A percentile compares a stretch with the other conserved stretches of the same genome.
Evolutionary conservation across 768 basidiomycete species (phyloP).

Genomic region (Trametes cingulata): DNA sequence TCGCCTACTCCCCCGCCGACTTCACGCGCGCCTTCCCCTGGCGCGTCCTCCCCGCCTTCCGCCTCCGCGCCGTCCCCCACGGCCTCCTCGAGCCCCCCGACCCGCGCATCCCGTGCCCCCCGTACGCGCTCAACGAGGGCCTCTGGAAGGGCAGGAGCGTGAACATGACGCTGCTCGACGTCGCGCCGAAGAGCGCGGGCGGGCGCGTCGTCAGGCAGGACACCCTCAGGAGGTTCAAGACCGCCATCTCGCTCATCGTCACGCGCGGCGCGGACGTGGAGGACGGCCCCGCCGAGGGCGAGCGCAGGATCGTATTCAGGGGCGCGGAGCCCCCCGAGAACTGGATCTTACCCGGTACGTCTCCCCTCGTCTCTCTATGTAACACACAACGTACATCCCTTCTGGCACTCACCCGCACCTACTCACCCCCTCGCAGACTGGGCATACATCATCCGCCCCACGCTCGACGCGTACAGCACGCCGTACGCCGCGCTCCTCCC

Average conservation of each 20-base stretch:
- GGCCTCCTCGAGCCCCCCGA: slow-evolving; percentile 32
- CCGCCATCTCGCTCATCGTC: slow-evolving; percentile 42
- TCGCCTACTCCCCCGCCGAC: not conserved
- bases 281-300: slow-evolving; percentile 8
- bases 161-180: slow-evolving; percentile 41
- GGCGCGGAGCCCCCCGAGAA: slow-evolving; percentile 1
- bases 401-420: too few relatives aligned
- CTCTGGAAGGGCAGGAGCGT: slow-evolving; percentile 18
- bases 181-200: slow-evolving; percentile 27
- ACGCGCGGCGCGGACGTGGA: slow-evolving; percentile 40
- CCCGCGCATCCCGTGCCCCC: slow-evolving; percentile 25
- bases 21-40: slow-evolving; percentile 8
- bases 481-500: slow-evolving; percentile 43
- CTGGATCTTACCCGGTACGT: slow-evolving; percentile 25
- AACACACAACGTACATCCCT: too few relatives aligned
- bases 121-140: slow-evolving; percentile 10
- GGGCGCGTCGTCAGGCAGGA: slow-evolving; percentile 38
- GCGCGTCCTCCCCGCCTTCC: slow-evolving; percentile 18
- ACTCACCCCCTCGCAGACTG: slow-evolving; percentile 39
- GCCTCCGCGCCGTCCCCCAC: slow-evolving; percentile 35
- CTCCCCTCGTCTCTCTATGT: not conserved
- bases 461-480: slow-evolving; percentile 43
- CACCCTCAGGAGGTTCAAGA: slow-evolving; percentile 40
- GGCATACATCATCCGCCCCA: slow-evolving; percentile 47
- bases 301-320: slow-evolving; percentile 19